Evolutionary conservation across 176 grass and related monocot genomes (phyloP), one percentile per base, ranked within the genome.

Genomic region (Musa schizocarpa): DNA sequence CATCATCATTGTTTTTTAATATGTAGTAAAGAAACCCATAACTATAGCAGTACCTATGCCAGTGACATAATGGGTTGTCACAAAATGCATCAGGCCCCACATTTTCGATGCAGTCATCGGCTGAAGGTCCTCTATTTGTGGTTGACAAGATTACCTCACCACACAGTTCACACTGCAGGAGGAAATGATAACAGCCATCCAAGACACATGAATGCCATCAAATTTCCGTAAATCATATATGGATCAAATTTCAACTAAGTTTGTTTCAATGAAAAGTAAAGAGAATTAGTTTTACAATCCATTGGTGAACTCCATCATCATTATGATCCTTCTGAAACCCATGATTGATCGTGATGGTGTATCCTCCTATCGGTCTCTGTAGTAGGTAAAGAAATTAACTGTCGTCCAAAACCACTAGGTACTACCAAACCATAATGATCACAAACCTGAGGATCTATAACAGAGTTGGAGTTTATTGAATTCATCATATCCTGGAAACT

Each of bases 361-460:
- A 92, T 20, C 90, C 90, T 84, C 71, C 90, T 85, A 74, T 1
- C 26, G 90, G 90, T 54, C 84, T 85, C 90, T 92, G 76, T 29
- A 82, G 74, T 71, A 77, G 71, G 78, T 68, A 77, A 78, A 71
- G 0, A 70, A 72, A 74, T 75, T 76, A 89, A n/a, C 11, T 9
- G 5, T 9, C 5, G 50, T 51, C 51, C 25, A 69, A 25, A 11
- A 21, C 80, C 67, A 54, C 70, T 49, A 17, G 54, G 20, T 61
- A 25, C 52, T 64, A 81, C 26, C 23, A 56, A n/a, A 62, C 50
- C 11, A 54, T 77, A 74, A 55, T 62, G 63, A 77, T 77, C 77
- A 86, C 9, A 53, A 13, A 72, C 90, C 65, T 89, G 84, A 12
- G 52, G 69, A 85, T 92, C 90, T 68, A 69, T 69, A 54, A 84